Base-by-base conservation (phyloP, 805 yeast genomes). In the Naumovozyma dairenensis region DNA sequence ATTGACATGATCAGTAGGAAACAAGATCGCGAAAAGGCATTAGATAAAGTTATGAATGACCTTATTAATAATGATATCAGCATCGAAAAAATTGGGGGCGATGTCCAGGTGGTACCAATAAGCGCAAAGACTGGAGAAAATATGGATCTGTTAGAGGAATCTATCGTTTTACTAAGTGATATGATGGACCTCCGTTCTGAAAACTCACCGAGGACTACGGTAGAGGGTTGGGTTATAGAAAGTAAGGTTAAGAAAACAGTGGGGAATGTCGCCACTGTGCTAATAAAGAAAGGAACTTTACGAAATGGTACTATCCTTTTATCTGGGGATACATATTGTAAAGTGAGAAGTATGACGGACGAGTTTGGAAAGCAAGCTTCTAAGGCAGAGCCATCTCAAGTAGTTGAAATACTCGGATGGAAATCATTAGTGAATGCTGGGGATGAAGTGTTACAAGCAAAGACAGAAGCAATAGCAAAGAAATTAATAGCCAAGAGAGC, bases 381-480 rank as follows among this genome's bases (percentile, higher is more conserved):
- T 38, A 38, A 55, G 20, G 96, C 94, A 0, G 72, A 74, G 1
- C 97, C 98, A 0, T 79, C 95, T 0, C 77, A 81, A 6, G 96
- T 97, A 0, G 93, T 84, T 1, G 94, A 85, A 48, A 67, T 92
- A 6, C 70, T 83, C 53, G 98, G 98, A 1, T 92, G 98, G 98
- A 86, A 81, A 52, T 87, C 77, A 22, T 60, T 87, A 24, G 97
- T 97, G 0, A 82, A 74, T 33, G 92, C 94, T 8, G 98, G 98
- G 7, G 95, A 85, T 42, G 73, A 73, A 42, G 75, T 83, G 1
- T 53, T 89, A 4, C 80, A 85, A 52, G 93, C 92, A 9, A 71
- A 72, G 40, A 73, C 60, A 47, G 96, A 87, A 53, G 64, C 72
- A 10, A 56, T 66, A 22, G 95, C 94, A 6, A 85, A 84, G 48